Conservation (phyloP, 192 early-diverging fungal species). For the Coemansia aciculifera region DNA sequence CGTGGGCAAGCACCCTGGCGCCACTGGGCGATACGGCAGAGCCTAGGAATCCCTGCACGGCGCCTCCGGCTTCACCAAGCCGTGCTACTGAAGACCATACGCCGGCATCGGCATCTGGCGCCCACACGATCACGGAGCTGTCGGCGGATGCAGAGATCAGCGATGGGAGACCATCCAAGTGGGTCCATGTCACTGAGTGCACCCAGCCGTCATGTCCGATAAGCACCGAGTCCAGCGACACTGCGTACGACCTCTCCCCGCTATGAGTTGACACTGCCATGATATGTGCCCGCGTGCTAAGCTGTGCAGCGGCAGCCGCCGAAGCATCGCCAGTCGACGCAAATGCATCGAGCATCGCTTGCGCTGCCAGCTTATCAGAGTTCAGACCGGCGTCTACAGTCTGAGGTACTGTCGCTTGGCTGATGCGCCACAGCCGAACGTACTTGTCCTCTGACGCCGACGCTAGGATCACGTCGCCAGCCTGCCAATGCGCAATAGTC, state of each 20-base stretch:
- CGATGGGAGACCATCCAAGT: constrained; percentile 49
- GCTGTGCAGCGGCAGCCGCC: constrained; percentile 42
- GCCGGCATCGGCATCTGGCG: constrained; percentile 71
- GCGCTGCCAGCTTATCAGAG: constrained; percentile 13
- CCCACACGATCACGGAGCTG: constrained; percentile 91
- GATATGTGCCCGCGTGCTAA: constrained; percentile 82
- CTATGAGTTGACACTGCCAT: neutral
- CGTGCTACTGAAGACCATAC: constrained; percentile 84
- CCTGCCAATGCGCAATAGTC: constrained; percentile 56
- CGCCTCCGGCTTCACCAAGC: constrained; percentile 87
- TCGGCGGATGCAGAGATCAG: constrained; percentile 89
- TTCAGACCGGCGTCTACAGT: neutral
- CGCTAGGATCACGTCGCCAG: constrained; percentile 83
- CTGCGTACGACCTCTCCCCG: constrained; percentile 26
- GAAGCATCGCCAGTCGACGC: neutral
- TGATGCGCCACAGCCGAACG: constrained; percentile 80
- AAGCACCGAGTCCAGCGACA: constrained; percentile 89
- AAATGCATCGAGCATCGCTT: constrained; percentile 27
- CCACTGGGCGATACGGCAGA: constrained; percentile 69
- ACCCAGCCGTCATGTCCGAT: constrained; percentile 98
- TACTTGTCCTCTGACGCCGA: constrained; percentile 90
- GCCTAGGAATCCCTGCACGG: constrained; percentile 79
- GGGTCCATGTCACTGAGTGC: constrained; percentile 74
- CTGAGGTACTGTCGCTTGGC: neutral
- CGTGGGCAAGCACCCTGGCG: constrained; percentile 68